Base-by-base conservation (phyloP, 2,329 filamentous ascomycete genomes). In the Paecilomyces dactylethromorphus region DNA sequence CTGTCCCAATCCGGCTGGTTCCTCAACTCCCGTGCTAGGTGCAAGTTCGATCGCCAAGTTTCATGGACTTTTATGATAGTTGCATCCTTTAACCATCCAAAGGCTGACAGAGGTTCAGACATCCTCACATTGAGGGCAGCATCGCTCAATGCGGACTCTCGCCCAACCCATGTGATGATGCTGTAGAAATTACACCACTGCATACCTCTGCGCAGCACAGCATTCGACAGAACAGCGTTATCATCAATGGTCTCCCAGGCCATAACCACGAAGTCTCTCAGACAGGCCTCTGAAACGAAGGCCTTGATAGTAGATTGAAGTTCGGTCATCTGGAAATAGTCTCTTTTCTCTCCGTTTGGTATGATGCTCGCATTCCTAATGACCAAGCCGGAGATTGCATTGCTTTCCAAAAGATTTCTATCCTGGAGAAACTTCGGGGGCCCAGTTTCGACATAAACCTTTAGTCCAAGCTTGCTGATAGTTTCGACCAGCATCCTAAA, bases 141-240 rank as follows among this genome's bases (percentile, higher is more conserved):
- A 63, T 80, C 68, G 3, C 64, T 63, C 18, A 80, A 63, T 7
- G 78, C 72, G 26, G 68, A 62, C 52, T 69, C 59, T 1, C 71
- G 60, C 4, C 76, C 77, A 55, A 79, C 78, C 76, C 77, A 81
- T 6, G 72, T 69, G 5, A 80, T 67, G 3, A 71, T 73, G 59
- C 73, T 79, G 64, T 80, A 78, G 62, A 79, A 81, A 26, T 73
- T 73, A 61, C 75, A 78, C 79, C 79, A 81, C 31, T 75, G 71
- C 53, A 76, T 72, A 31, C 74, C 76, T 53, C 79, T 66, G 59
- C 75, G 75, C 15, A 78, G 63, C 8, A 79, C 72, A 0, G 78
- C 75, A 62, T 79, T 78, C 1, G 73, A 68, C 13, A 77, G 33
- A 3, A 63, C 45, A 4, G 71, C 71, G 33, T 71, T 61, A 56